A percentile compares a stretch with the other conserved stretches of the same genome.
Evolutionary conservation across 208 protist species (phyloP).

Genomic region (Vickermania spadyakhi): DNA sequence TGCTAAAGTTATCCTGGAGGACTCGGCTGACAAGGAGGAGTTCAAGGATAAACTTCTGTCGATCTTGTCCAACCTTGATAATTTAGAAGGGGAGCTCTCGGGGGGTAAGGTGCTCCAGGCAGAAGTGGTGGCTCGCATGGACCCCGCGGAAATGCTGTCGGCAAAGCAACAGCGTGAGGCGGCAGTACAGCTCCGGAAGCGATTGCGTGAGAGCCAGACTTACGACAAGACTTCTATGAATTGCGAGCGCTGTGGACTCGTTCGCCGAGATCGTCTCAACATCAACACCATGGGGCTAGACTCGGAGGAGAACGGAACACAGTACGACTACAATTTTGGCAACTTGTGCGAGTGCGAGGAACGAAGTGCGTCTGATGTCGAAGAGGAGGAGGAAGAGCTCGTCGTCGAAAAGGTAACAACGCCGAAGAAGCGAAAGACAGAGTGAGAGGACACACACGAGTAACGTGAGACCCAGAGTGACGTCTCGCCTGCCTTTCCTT

Average conservation of each 20-base stretch:
- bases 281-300: slow-evolving; percentile 82
- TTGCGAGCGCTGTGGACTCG: slow-evolving; percentile 73
- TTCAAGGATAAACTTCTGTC: slow-evolving; percentile 68
- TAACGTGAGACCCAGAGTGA: too few species aligned
- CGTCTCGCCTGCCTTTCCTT: too few species aligned
- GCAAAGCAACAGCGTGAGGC: slow-evolving; percentile 31
- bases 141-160: slow-evolving; percentile 63
- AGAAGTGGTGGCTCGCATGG: slow-evolving; percentile 46
- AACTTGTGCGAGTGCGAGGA: slow-evolving; percentile 70
- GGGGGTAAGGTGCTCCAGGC: slow-evolving; percentile 18
- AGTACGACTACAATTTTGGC: slow-evolving; percentile 90
- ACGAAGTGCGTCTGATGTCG: slow-evolving; percentile 40
- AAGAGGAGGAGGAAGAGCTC: slow-evolving; percentile 7
- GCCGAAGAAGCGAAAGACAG: too few species aligned
- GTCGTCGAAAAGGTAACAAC: too few species aligned
- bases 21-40: slow-evolving; percentile 25
- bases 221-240: slow-evolving; percentile 74
- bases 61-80: slow-evolving; percentile 63
- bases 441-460: too few species aligned
- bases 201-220: slow-evolving; percentile 63
- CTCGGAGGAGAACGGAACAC: slow-evolving; percentile 80
- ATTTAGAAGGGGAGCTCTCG: slow-evolving; percentile 54
- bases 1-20: slow-evolving; percentile 24
- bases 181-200: slow-evolving; percentile 46
- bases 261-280: slow-evolving; percentile 78